phyloP scores from a whole-genome alignment of 2,329 filamentous ascomycete genomes.

The Stagonosporopsis cucurbitacearum region DNA sequence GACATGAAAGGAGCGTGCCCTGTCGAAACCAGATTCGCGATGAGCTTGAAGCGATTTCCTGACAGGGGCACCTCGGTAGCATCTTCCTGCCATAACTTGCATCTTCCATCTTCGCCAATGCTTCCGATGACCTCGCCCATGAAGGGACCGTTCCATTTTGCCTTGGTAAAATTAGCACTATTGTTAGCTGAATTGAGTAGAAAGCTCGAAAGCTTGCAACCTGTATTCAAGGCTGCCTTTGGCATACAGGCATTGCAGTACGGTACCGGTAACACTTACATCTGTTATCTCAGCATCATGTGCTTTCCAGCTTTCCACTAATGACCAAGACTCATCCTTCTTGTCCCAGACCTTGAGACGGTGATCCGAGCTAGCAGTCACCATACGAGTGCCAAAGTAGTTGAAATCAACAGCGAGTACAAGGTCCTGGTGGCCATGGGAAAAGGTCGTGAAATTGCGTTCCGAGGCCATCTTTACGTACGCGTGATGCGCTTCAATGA shows the following conservation, averaged over 20 bases:
- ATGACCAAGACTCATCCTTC: conserved; percentile 76
- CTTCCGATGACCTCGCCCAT: conserved; percentile 88
- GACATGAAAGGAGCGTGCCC: conserved; percentile 76
- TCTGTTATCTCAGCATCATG: conserved; percentile 91
- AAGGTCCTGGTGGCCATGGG: conserved; percentile 78
- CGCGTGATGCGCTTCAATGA: conserved; percentile 38
- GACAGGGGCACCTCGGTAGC: conserved; percentile 74
- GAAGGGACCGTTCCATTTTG: conserved; percentile 92
- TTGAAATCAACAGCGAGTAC: conserved; percentile 90
- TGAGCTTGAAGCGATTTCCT: conserved; percentile 79
- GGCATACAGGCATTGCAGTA: neutral
- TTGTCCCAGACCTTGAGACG: conserved; percentile 90
- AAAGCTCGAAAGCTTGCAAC: neutral
- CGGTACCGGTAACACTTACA: conserved; percentile 58
- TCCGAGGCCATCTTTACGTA: conserved; percentile 47
- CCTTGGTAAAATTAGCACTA: conserved; percentile 57
- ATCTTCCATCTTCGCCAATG: conserved; percentile 86
- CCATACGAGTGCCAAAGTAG: conserved; percentile 87
- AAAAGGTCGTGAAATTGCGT: conserved; percentile 62
- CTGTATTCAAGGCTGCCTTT: neutral
- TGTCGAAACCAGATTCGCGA: conserved; percentile 67
- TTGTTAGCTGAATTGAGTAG: neutral
- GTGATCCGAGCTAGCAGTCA: conserved; percentile 90
- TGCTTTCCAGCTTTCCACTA: conserved; percentile 87
- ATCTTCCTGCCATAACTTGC: conserved; percentile 93